A percentile compares a stretch with the other conserved stretches of the same genome.
Conservation (phyloP, 225 moss, liverwort and hornwort genomes). For the Marchantia polymorpha region DNA sequence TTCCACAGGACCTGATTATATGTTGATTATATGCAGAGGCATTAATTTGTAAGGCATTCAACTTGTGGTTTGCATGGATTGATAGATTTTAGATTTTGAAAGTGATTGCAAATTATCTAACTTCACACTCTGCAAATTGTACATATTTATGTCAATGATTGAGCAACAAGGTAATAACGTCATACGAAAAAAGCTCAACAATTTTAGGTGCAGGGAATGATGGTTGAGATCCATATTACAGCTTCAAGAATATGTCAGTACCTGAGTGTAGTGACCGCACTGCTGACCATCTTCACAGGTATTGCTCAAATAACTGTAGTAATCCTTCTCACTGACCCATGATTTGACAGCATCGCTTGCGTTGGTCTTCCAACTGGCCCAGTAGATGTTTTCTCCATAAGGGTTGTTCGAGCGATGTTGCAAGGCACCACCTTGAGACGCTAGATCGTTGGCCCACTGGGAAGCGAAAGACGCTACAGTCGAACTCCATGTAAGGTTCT, state of each 20-base stretch:
- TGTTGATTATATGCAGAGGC: too few relatives aligned
- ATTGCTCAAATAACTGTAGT: neutral
- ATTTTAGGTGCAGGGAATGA: too few relatives aligned
- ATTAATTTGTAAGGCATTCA: too few relatives aligned
- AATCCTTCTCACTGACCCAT: neutral
- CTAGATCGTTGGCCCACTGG: neutral
- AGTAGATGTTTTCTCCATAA: neutral
- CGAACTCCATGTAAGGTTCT: neutral
- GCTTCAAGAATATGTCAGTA: neutral
- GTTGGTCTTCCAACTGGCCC: neutral
- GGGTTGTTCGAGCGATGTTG: neutral
- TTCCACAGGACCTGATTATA: too few relatives aligned
- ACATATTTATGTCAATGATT: too few relatives aligned
- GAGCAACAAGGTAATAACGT: too few relatives aligned
- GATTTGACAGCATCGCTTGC: neutral
- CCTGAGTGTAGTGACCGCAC: slow-evolving; percentile 10
- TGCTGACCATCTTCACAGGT: neutral
- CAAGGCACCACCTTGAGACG: neutral
- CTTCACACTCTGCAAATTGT: too few relatives aligned
- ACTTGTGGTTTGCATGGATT: too few relatives aligned
- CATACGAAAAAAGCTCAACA: too few relatives aligned
- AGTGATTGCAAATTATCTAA: too few relatives aligned
- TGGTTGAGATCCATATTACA: too few relatives aligned
- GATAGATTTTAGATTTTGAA: too few relatives aligned
- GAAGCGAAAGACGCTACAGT: neutral